A percentile compares a stretch with the other conserved stretches of the same genome.
These are phyloP conservation scores for Mortierella sp. DNA, from an alignment of 371 early-diverging fungal genomes.

Conservation along the genomic window DNA sequence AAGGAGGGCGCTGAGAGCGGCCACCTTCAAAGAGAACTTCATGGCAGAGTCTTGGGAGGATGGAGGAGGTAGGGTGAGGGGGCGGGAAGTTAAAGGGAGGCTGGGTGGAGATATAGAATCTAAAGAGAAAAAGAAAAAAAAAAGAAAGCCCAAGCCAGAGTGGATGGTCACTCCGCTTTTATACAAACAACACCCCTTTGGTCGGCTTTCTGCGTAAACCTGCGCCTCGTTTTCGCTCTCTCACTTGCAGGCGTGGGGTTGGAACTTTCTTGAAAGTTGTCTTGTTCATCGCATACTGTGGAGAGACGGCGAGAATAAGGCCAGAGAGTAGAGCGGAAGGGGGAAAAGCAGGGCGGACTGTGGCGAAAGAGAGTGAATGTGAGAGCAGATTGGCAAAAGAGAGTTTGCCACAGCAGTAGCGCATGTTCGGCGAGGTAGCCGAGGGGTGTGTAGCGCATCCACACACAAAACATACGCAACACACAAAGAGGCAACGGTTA, in stretches of 20 bases:
- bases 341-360: too few species aligned
- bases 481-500: too few species aligned
- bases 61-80: neutral
- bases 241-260: conserved; percentile 2
- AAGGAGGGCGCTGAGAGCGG: conserved; percentile 1
- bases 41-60: neutral
- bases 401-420: neutral
- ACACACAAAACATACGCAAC: too few species aligned
- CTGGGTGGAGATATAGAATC: conserved; percentile 23
- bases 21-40: conserved; percentile 8
- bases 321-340: too few species aligned
- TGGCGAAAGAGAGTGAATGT: neutral
- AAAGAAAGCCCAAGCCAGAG: neutral
- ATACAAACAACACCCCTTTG: neutral
- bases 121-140: conserved; percentile 14
- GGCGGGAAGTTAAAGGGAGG: neutral
- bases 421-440: too few species aligned
- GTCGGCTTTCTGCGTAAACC: neutral
- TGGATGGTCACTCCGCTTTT: neutral
- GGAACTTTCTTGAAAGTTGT: conserved; percentile 12
- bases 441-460: too few species aligned
- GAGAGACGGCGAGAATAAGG: too few species aligned
- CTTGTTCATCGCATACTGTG: too few species aligned
- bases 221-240: neutral
- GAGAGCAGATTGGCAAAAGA: neutral